phyloP scores from a whole-genome alignment of 2,329 filamentous ascomycete genomes.

The Beauveria brongniartii region DNA sequence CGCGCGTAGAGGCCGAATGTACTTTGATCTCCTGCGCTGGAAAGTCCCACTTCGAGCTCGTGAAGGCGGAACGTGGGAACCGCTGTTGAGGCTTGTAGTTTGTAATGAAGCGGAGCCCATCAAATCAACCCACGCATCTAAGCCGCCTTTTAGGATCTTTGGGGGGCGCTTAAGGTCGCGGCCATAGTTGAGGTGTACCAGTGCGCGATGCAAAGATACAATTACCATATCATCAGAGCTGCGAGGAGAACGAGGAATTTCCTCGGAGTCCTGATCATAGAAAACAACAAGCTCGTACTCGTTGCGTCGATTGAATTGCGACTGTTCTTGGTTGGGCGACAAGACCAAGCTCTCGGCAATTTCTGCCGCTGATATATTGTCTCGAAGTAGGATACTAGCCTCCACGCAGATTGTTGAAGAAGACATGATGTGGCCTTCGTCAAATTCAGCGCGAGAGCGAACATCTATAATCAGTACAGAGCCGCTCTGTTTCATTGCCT shows the following conservation, averaged over 20 bases:
- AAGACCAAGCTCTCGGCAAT: slow-evolving; percentile 62
- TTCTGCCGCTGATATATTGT: slow-evolving; percentile 54
- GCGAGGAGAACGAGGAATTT: slow-evolving; percentile 32
- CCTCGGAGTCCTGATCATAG: slow-evolving; percentile 65
- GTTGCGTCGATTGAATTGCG: slow-evolving; percentile 62
- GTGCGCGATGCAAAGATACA: slow-evolving; percentile 65
- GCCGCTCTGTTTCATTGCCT: slow-evolving; percentile 51
- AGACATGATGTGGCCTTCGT: slow-evolving; percentile 81
- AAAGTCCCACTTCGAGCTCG: slow-evolving; percentile 26
- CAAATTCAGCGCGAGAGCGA: slow-evolving; percentile 69
- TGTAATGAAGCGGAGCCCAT: slow-evolving; percentile 60
- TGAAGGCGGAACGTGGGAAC: not conserved
- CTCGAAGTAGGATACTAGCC: slow-evolving; percentile 61
- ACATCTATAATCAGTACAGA: slow-evolving; percentile 82
- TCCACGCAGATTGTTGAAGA: slow-evolving; percentile 85
- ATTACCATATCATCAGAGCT: slow-evolving; percentile 46
- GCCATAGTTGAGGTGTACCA: slow-evolving; percentile 76
- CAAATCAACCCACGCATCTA: slow-evolving; percentile 82
- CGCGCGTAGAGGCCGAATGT: slow-evolving; percentile 61
- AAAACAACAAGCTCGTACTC: slow-evolving; percentile 84
- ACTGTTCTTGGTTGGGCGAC: slow-evolving; percentile 65
- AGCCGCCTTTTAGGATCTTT: slow-evolving; percentile 70
- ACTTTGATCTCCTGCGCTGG: slow-evolving; percentile 33
- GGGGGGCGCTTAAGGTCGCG: slow-evolving; percentile 66
- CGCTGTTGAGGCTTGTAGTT: slow-evolving; percentile 24